Evolutionary conservation across 345 rosid species (phyloP).

Genomic region (Bruguiera sexangula): DNA sequence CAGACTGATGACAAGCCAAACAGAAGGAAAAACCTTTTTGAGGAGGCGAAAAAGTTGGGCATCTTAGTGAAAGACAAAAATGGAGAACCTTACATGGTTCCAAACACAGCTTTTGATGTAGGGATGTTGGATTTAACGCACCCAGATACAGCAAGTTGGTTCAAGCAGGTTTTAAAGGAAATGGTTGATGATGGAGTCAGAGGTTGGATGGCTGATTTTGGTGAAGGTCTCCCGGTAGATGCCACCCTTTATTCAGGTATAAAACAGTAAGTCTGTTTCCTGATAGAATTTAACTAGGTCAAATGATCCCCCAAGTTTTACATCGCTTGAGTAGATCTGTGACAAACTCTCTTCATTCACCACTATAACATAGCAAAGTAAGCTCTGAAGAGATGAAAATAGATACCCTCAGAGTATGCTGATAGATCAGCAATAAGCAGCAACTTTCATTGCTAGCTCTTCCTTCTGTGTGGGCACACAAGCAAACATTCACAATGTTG

Average conservation of each 20-base stretch:
- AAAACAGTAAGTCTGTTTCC: conserved; percentile 5
- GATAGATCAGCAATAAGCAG: too few relatives aligned
- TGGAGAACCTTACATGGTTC: conserved; percentile 62
- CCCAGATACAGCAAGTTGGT: conserved; percentile 59
- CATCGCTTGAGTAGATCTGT: too few relatives aligned
- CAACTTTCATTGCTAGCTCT: not conserved
- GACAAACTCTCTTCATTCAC: too few relatives aligned
- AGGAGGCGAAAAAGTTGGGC: conserved; percentile 59
- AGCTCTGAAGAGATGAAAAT: too few relatives aligned
- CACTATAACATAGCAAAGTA: too few relatives aligned
- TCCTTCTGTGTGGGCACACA: not conserved
- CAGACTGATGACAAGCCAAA: conserved; percentile 52
- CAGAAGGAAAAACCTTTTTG: conserved; percentile 48
- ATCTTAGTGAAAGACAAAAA: conserved; percentile 52
- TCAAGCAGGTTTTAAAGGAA: conserved; percentile 57
- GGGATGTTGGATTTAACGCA: conserved; percentile 77
- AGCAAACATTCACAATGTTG: not conserved
- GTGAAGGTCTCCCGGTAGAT: conserved; percentile 73
- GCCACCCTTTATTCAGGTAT: conserved; percentile 60
- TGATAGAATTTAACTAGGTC: too few relatives aligned
- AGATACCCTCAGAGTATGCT: too few relatives aligned
- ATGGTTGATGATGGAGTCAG: conserved; percentile 67
- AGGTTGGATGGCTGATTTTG: conserved; percentile 90
- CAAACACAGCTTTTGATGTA: conserved; percentile 71
- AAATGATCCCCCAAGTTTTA: too few relatives aligned